Base-by-base conservation (phyloP, 306 rosid species). In the Ceratonia siliqua region DNA sequence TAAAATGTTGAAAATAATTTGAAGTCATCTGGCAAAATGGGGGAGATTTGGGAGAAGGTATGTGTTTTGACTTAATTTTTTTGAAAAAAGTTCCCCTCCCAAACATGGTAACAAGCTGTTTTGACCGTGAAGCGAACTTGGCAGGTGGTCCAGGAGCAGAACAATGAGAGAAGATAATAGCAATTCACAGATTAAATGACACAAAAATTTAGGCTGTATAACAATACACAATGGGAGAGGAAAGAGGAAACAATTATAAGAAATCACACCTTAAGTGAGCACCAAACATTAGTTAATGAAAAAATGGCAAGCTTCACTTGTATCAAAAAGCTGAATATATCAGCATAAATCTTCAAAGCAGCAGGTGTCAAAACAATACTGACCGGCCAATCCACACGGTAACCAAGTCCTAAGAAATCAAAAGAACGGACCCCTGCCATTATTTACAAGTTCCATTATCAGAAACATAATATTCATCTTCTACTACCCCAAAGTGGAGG, bases 361-460 rank as follows among this genome's bases (percentile, higher is more conserved):
- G 70, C 86, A 42, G 97, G 91, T 28, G 96, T 91, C 86, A 91
- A 80, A 81, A 94, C 84, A 76, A 91, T 91, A 76, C 79, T 88
- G 68, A 94, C 81, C 4, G 98, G 98, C 98, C 98, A 91, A 67
- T 91, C 90, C 78, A 91, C 96, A 15, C 78, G 89, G 82, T 91
- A 94, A 76, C 98, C 98, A 80, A 94, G 76, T 82, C 97, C 97
- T 77, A 94, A 75, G 86, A 94, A 94, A 83, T 91, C 93, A 62
- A 94, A 94, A 61, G 98, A 87, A 85, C 78, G 91, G 54, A 94
- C 89, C 46, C 95, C 98, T 94, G 91, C 90, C 85, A 75, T 48
- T 35, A 35, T 77, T 71, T 36, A 68, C n/a, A 81, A 67, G 75
- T 68, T 73, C 36, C 27, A 71, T 43, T 72, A 74, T 53, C 56